Percentiles rank a stretch among this genome's conserved stretches.
Evolutionary conservation across 768 basidiomycete species (phyloP).

Genomic region (Boletus rubroflammeus): DNA sequence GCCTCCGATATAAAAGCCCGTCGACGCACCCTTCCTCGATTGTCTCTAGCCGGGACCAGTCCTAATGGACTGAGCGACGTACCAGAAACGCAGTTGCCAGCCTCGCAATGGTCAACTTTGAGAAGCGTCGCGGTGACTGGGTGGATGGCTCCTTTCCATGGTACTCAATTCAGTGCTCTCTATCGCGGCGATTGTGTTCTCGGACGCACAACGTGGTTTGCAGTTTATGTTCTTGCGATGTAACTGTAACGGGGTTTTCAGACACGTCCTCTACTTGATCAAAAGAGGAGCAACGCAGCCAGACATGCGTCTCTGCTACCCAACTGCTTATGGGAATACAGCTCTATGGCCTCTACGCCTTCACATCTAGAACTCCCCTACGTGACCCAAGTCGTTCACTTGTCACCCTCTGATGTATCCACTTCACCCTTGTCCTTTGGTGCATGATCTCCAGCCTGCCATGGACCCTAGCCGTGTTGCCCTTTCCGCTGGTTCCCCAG

Average conservation of each 20-base stretch:
- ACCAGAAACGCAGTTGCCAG: slow-evolving; percentile 29
- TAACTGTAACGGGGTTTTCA: not conserved
- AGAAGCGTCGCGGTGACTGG: slow-evolving; percentile 29
- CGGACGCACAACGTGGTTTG: slow-evolving; percentile 8
- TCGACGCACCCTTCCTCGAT: slow-evolving; percentile 1
- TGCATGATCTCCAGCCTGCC: not conserved
- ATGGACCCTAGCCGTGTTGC: slow-evolving; percentile 3
- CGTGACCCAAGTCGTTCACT: too few species aligned
- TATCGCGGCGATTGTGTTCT: slow-evolving; percentile 21
- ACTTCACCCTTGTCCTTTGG: not conserved
- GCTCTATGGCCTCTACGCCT: not conserved
- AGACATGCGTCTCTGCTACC: not conserved
- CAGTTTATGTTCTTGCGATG: not conserved
- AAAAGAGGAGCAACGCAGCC: slow-evolving; percentile 2
- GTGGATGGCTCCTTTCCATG: slow-evolving; percentile 8
- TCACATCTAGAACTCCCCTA: not conserved
- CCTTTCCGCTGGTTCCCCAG: slow-evolving; percentile 7
- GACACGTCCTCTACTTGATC: not conserved
- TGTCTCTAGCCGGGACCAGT: slow-evolving; percentile 29
- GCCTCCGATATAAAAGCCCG: slow-evolving; percentile 4
- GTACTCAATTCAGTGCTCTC: slow-evolving; percentile 1
- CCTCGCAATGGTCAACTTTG: slow-evolving; percentile 22
- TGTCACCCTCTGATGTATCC: slow-evolving; percentile 7
- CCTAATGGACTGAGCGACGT: slow-evolving; percentile 25
- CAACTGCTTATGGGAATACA: not conserved